Evolutionary conservation across 2,329 filamentous ascomycete genomes (phyloP).

Genomic region (Ceratocystis alfenasii): DNA sequence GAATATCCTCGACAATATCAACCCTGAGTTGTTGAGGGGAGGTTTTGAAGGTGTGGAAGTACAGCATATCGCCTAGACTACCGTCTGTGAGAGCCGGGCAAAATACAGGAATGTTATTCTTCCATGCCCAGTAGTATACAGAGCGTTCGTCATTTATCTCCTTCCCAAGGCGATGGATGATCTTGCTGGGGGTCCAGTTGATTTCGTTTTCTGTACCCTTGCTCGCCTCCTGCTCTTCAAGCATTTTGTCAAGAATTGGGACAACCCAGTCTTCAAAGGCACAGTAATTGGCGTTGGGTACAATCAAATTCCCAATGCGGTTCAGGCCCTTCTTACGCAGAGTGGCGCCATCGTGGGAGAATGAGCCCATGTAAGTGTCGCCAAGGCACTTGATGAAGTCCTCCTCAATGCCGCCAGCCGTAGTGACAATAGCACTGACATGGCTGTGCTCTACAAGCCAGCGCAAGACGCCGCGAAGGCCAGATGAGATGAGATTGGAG

Average conservation of each 20-base stretch:
- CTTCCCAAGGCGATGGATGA: constrained; percentile 78
- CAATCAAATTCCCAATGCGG: constrained; percentile 87
- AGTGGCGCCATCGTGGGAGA: constrained; percentile 61
- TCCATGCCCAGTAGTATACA: constrained; percentile 95
- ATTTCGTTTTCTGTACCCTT: constrained; percentile 57
- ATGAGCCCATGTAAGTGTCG: constrained; percentile 83
- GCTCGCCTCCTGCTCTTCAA: constrained; percentile 80
- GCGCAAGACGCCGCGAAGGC: constrained; percentile 77
- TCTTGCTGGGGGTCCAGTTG: constrained; percentile 85
- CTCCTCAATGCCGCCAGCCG: constrained; percentile 89
- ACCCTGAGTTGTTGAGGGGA: constrained; percentile 71
- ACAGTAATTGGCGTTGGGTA: constrained; percentile 92
- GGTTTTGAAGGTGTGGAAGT: constrained; percentile 91
- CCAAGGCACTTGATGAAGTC: constrained; percentile 98
- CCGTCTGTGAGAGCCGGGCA: constrained; percentile 93
- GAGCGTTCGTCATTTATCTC: constrained; percentile 89
- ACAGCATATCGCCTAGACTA: constrained; percentile 92
- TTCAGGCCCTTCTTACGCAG: constrained; percentile 82
- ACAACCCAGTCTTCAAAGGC: constrained; percentile 96
- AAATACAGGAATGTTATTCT: constrained; percentile 94
- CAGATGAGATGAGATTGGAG: constrained; percentile 93
- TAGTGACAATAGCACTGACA: constrained; percentile 86
- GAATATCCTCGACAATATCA: constrained; percentile 89
- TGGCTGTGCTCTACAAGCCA: constrained; percentile 90
- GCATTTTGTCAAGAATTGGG: constrained; percentile 86